phyloP scores from a whole-genome alignment of 1,284 basidiomycete species.

The Trametes pubescens region DNA sequence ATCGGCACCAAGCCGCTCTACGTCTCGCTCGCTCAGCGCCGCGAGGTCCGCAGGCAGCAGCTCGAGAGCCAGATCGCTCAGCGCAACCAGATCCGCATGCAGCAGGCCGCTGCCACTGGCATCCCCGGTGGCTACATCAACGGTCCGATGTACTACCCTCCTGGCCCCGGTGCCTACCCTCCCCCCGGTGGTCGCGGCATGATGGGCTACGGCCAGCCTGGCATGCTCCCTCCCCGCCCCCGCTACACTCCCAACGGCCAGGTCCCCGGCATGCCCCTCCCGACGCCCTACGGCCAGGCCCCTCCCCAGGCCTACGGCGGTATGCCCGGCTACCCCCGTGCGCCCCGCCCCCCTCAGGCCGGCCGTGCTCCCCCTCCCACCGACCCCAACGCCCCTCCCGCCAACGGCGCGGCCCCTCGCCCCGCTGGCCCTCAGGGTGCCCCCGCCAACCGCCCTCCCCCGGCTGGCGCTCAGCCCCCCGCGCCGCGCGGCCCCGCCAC shows the following conservation, averaged over 20 bases:
- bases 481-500: conserved; percentile 43
- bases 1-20: conserved; percentile 99
- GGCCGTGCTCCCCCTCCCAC: conserved; percentile 58
- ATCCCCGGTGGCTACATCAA: conserved; percentile 86
- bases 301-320: conserved; percentile 74
- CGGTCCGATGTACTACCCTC: conserved; percentile 89
- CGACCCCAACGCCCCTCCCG: conserved; percentile 63
- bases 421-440: conserved; percentile 58
- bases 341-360: conserved; percentile 50
- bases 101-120: conserved; percentile 89
- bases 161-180: conserved; percentile 82
- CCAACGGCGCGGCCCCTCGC: conserved; percentile 53
- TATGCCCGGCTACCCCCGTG: conserved; percentile 70
- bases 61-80: conserved; percentile 98
- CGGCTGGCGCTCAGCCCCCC: conserved; percentile 54
- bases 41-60: conserved; percentile 98
- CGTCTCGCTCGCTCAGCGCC: conserved; percentile 98
- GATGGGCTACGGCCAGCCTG: conserved; percentile 84
- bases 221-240: conserved; percentile 88
- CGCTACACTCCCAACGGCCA: conserved; percentile 83
- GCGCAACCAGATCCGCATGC: conserved; percentile 94
- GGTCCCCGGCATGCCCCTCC: conserved; percentile 78
- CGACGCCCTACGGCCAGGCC: conserved; percentile 71
- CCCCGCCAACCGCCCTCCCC: conserved; percentile 46
- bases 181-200: conserved; percentile 82